These are phyloP conservation scores for Spiraea crenata DNA, from an alignment of 331 rosid species.

Conservation along the genomic window DNA sequence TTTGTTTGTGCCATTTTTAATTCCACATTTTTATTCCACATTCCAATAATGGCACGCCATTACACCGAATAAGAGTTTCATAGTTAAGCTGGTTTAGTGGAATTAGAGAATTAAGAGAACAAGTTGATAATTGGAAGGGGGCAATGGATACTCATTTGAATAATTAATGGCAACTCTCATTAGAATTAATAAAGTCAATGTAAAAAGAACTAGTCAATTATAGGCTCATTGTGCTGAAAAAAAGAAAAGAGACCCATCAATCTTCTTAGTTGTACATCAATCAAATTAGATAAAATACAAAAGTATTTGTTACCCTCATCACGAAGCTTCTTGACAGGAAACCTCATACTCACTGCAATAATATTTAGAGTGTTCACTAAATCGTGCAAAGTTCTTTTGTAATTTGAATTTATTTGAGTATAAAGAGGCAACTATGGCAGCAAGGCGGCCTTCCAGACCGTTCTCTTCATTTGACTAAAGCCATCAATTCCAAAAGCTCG, in stretches of 20 bases:
- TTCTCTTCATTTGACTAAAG: too few species aligned
- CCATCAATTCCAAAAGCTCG: too few species aligned
- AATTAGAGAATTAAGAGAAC: not conserved
- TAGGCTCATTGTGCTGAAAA: conserved; percentile 11
- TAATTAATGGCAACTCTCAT: not conserved
- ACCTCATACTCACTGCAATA: too few species aligned
- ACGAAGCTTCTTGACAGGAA: too few species aligned
- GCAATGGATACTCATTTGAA: not conserved
- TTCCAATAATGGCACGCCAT: not conserved
- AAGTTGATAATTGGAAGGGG: not conserved
- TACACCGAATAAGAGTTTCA: not conserved
- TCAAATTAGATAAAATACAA: not conserved
- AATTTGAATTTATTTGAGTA: too few species aligned
- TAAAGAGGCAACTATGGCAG: too few species aligned
- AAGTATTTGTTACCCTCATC: too few species aligned
- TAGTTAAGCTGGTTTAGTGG: not conserved
- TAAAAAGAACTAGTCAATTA: not conserved
- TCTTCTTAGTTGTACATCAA: not conserved
- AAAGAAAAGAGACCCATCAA: not conserved
- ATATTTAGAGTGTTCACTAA: too few species aligned
- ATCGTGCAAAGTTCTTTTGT: too few species aligned
- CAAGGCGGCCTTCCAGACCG: too few species aligned
- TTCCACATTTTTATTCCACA: not conserved
- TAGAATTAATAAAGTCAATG: not conserved
- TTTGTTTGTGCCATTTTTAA: not conserved